Evolutionary conservation across 768 basidiomycete genomes (phyloP).

Genomic region (Lactarius tabidus): DNA sequence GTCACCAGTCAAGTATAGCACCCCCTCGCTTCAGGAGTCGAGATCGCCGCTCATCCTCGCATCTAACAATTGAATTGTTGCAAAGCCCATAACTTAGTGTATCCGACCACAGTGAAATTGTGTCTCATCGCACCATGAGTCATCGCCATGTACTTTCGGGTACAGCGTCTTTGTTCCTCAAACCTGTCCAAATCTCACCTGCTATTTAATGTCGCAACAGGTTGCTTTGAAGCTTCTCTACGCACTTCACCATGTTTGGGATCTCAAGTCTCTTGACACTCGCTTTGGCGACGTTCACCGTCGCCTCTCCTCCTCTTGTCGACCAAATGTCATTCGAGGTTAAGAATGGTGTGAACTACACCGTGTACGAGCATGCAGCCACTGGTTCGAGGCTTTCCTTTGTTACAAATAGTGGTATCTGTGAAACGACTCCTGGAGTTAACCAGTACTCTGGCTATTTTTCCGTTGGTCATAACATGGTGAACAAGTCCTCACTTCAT

Average conservation of each 20-base stretch:
- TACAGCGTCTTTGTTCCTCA: neutral
- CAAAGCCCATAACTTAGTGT: too few relatives aligned
- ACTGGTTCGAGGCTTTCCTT: neutral
- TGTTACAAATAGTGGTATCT: neutral
- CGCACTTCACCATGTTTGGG: neutral
- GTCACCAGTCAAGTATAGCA: too few relatives aligned
- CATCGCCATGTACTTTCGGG: neutral
- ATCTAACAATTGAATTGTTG: too few relatives aligned
- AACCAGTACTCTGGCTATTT: slow-evolving; percentile 3
- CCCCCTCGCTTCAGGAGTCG: too few relatives aligned
- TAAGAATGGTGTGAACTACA: slow-evolving; percentile 1
- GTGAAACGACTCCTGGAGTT: neutral
- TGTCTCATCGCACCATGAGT: too few relatives aligned
- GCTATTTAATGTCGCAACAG: neutral
- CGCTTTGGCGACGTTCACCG: neutral
- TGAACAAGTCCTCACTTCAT: neutral
- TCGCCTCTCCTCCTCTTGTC: neutral
- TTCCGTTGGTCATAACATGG: neutral
- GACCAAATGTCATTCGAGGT: slow-evolving; percentile 5
- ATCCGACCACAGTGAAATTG: too few relatives aligned
- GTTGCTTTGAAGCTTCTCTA: neutral
- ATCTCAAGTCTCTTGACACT: neutral
- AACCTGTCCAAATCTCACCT: neutral
- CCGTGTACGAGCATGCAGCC: neutral
- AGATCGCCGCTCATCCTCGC: too few relatives aligned